Conservation (phyloP, 805 yeast species). For the Groenewaldozyma salmanticensis region DNA sequence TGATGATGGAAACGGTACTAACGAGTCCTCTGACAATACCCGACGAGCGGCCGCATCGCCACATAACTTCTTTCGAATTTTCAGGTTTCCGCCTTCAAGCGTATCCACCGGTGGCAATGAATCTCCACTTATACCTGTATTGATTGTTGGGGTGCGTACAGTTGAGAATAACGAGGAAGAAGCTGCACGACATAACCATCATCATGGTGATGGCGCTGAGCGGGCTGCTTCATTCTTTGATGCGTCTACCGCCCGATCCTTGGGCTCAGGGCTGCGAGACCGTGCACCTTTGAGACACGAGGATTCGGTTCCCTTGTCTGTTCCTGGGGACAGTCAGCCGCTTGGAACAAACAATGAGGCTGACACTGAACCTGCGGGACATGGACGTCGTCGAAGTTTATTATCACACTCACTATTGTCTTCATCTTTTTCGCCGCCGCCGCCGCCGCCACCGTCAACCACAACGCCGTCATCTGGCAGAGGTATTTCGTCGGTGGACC, state of each 20-base stretch:
- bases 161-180: constrained; percentile 19
- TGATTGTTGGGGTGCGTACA: constrained; percentile 41
- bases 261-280: constrained; percentile 1
- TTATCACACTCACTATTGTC: too few species aligned
- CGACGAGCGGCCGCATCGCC: constrained; percentile 10
- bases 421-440: too few species aligned
- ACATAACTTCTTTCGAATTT: constrained; percentile 28
- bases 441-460: too few species aligned
- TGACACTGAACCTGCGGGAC: neutral
- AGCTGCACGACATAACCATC: neutral
- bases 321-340: too few species aligned
- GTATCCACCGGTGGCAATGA: constrained; percentile 19
- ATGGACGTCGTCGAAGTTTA: too few species aligned
- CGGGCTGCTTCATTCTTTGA: neutral
- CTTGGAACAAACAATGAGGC: neutral
- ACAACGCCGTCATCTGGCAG: too few species aligned
- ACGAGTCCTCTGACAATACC: constrained; percentile 2
- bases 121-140: constrained; percentile 32
- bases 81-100: constrained; percentile 23
- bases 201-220: too few species aligned
- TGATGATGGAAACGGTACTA: constrained; percentile 4
- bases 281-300: too few species aligned
- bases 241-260: neutral
- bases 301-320: neutral
- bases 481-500: neutral